Evolutionary conservation across 2,329 filamentous ascomycete genomes (phyloP).

Genomic region (Dryadomyces quercivorus): DNA sequence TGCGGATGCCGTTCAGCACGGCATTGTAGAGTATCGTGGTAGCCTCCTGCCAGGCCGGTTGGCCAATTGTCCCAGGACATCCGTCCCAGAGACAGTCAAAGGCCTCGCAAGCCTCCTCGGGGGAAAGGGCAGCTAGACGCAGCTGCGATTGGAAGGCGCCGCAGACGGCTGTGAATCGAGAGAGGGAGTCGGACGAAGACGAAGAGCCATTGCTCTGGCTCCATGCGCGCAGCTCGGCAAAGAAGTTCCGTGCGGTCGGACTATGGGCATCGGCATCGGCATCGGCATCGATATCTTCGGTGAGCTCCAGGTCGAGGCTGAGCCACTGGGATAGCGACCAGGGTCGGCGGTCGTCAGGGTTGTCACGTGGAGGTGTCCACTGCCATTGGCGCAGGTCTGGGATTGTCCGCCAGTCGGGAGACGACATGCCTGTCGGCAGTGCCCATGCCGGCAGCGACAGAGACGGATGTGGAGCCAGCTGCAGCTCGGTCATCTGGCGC

Average conservation of each 20-base stretch:
- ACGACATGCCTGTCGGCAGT: background rate
- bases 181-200: background rate
- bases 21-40: background rate
- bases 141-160: slow-evolving; percentile 8
- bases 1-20: slow-evolving; percentile 5
- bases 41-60: background rate
- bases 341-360: background rate
- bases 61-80: background rate
- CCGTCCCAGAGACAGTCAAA: slow-evolving; percentile 4
- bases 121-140: slow-evolving; percentile 6
- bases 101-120: slow-evolving; percentile 5
- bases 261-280: background rate
- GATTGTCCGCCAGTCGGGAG: slow-evolving; percentile 16
- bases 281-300: too few species aligned
- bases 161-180: slow-evolving; percentile 5
- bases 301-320: background rate
- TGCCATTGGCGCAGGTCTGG: slow-evolving; percentile 33
- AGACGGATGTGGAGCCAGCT: slow-evolving; percentile 22
- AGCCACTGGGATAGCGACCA: slow-evolving; percentile 3
- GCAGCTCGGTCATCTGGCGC: slow-evolving; percentile 40
- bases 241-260: slow-evolving; percentile 1
- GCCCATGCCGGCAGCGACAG: background rate
- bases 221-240: slow-evolving; percentile 6
- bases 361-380: slow-evolving; percentile 35
- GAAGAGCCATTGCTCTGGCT: background rate